Percentiles rank a stretch among this genome's conserved stretches.
phyloP scores from a whole-genome alignment of 805 yeast genomes.

The Yamadazyma nakazawae region DNA sequence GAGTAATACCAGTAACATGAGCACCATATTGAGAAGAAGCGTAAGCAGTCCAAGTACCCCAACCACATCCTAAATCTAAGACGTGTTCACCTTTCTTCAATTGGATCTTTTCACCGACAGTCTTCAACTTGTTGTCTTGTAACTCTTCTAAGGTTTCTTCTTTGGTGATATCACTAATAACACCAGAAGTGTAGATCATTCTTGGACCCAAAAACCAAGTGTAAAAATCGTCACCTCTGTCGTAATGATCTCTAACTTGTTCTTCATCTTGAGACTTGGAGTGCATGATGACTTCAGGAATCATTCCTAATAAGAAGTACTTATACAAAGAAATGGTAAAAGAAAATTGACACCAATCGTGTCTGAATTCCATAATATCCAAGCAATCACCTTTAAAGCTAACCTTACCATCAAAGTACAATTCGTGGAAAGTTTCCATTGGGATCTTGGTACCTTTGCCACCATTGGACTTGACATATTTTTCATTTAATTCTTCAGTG shows the following conservation, averaged over 20 bases:
- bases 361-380: slow-evolving; percentile 81
- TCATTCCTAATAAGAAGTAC: slow-evolving; percentile 80
- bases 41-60: slow-evolving; percentile 90
- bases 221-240: slow-evolving; percentile 94
- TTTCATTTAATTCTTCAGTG: slow-evolving; percentile 60
- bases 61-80: slow-evolving; percentile 90
- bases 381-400: slow-evolving; percentile 84
- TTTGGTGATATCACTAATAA: slow-evolving; percentile 63
- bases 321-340: slow-evolving; percentile 76
- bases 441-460: slow-evolving; percentile 78
- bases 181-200: slow-evolving; percentile 90
- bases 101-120: slow-evolving; percentile 83
- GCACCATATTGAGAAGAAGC: slow-evolving; percentile 84
- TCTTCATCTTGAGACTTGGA: slow-evolving; percentile 93
- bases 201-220: slow-evolving; percentile 92
- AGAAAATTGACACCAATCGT: slow-evolving; percentile 84
- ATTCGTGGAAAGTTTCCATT: slow-evolving; percentile 88
- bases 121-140: slow-evolving; percentile 86
- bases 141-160: slow-evolving; percentile 75
- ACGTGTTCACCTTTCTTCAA: slow-evolving; percentile 68
- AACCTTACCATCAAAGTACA: slow-evolving; percentile 80
- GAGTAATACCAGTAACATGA: slow-evolving; percentile 81
- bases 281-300: slow-evolving; percentile 90
- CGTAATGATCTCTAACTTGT: slow-evolving; percentile 93
- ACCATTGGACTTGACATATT: slow-evolving; percentile 50